Percentiles rank a stretch among this genome's conserved stretches.
Evolutionary conservation across 2,329 filamentous ascomycete species (phyloP).

Genomic region (Apiospora marii): DNA sequence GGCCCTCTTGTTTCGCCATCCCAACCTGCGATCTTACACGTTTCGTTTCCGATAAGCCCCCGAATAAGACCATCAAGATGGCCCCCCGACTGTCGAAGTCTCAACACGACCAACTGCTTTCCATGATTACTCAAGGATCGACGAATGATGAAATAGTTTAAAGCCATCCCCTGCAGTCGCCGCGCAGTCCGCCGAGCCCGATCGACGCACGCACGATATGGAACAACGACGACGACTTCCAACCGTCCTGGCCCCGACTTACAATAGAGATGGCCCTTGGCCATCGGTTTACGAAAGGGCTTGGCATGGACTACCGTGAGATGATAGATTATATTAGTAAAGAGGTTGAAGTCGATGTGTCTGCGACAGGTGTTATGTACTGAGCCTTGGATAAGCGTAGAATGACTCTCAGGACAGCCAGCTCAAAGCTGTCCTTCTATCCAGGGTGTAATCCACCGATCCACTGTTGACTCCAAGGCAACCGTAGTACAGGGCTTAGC

Average conservation of each 20-base stretch:
- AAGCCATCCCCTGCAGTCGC: background rate
- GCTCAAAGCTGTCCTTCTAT: no score
- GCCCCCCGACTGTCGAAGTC: conserved; percentile 16
- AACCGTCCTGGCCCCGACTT: no score
- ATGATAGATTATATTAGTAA: conserved; percentile 23
- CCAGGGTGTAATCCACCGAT: no score
- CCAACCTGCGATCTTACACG: background rate
- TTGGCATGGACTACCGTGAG: background rate
- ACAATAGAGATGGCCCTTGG: conserved; percentile 2
- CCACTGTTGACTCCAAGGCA: no score
- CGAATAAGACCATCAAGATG: conserved; percentile 4
- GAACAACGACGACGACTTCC: no score
- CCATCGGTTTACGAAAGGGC: background rate
- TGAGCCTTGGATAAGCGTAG: background rate
- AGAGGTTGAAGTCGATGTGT: conserved; percentile 24
- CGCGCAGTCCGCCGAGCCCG: background rate
- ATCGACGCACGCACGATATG: no score
- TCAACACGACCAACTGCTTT: background rate
- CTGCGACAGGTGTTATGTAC: background rate
- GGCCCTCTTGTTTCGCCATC: background rate
- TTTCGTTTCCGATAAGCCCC: background rate
- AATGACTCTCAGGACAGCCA: conserved; percentile 18
- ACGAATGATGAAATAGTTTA: background rate
- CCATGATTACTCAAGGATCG: background rate
- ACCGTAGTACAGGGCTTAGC: no score